These are phyloP conservation scores for Wickerhamomyces bisporus DNA, from an alignment of 805 yeast species.

Conservation along the genomic window DNA sequence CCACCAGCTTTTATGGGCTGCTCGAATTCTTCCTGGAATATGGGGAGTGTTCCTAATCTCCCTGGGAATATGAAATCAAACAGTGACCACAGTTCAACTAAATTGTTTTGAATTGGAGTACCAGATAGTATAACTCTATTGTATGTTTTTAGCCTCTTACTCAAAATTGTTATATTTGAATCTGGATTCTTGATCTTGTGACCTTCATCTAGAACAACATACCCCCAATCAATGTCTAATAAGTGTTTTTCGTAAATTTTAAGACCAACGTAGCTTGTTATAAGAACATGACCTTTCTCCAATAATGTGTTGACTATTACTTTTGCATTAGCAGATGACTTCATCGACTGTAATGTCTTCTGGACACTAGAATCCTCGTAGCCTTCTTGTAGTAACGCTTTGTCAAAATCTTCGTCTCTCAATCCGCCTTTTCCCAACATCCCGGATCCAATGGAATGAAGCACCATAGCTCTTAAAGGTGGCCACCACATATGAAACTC, in stretches of 20 bases:
- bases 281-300: slow-evolving; percentile 70
- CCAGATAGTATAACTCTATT: slow-evolving; percentile 88
- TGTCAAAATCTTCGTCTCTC: slow-evolving; percentile 49
- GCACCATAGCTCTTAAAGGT: slow-evolving; percentile 74
- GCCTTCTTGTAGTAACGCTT: slow-evolving; percentile 35
- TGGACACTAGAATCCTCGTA: slow-evolving; percentile 35
- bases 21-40: slow-evolving; percentile 88
- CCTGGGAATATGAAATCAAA: slow-evolving; percentile 97
- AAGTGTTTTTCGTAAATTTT: slow-evolving; percentile 59
- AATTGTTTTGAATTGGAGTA: slow-evolving; percentile 93
- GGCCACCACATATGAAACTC: slow-evolving; percentile 99
- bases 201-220: slow-evolving; percentile 91
- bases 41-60: slow-evolving; percentile 88
- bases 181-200: slow-evolving; percentile 96
- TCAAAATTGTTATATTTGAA: slow-evolving; percentile 75
- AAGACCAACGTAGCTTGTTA: slow-evolving; percentile 90
- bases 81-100: slow-evolving; percentile 88
- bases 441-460: slow-evolving; percentile 92
- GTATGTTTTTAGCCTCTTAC: slow-evolving; percentile 81
- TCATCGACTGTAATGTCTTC: slow-evolving; percentile 20
- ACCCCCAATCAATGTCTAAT: slow-evolving; percentile 77
- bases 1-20: slow-evolving; percentile 96
- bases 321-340: slow-evolving; percentile 35
- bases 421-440: slow-evolving; percentile 39
- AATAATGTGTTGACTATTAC: slow-evolving; percentile 53